Evolutionary conservation across 2,329 filamentous ascomycete species (phyloP), one percentile per base, ranked within the genome.

Genomic region (Penicillium sp.): DNA sequence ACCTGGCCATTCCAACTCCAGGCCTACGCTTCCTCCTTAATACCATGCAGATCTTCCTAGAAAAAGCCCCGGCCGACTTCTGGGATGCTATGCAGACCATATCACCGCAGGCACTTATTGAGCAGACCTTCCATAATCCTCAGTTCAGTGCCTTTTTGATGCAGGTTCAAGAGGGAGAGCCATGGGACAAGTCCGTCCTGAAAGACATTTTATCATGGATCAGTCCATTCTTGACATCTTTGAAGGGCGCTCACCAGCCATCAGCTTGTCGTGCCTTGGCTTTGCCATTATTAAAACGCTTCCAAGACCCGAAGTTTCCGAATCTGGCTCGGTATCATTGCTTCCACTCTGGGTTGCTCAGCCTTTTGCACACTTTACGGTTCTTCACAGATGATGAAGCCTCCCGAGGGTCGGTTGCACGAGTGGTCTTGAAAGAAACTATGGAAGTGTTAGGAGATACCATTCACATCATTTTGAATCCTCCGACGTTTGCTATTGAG

Each of bases 1-100:
- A 88, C 84, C 70, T 96, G 81, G 69, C 82, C 79, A 66, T 81
- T 82, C 66, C 81, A 81, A 65, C 82, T 81, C 62, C 79, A 2
- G 84, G 89, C 22, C 79, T 96, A 55, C 79, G 86, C 12, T 82
- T 87, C 55, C 79, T 94, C 15, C 80, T 96, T 44, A 84, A 86
- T 53, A 85, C 87, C 1, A 82, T 96, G 57, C 85, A 84, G 43
- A 79, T 79, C 12, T 81, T 97, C 15, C 78, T 97, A 50, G 83
- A 87, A 60, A 92, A 89, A 64, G 88, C 90, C 0, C 83, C 91
- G 0, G 83, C 83, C 52, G 89, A 89, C 43, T 94, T 97, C 65
- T 97, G 93, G 93, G 88, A 91, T 65, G 88, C 91, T 1, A 88
- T 96, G 75, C 87, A 89, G 49, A 85, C 90, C 27, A 90, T 93